Conservation (phyloP, 108 stramenopile species). For the Conticribra weissflogii region DNA sequence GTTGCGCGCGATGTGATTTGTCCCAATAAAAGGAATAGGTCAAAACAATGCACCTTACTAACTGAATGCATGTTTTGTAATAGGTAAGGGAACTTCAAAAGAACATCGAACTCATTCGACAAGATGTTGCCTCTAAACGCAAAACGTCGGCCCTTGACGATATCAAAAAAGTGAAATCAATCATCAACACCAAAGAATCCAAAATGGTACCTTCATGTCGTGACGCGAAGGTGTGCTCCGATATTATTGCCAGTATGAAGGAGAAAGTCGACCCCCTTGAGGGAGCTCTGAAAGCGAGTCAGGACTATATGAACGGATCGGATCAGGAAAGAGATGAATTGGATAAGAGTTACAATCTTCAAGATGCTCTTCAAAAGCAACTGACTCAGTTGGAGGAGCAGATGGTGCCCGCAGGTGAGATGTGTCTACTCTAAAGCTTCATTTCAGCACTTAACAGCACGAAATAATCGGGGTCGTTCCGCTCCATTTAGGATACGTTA, state of each 20-base stretch:
- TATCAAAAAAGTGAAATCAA: slow-evolving; percentile 67
- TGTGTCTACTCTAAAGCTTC: too few relatives aligned
- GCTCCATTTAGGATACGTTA: slow-evolving; percentile 53
- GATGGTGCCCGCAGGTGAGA: slow-evolving; percentile 81
- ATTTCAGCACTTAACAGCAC: too few relatives aligned
- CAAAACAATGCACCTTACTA: too few relatives aligned
- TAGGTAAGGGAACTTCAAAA: slow-evolving; percentile 86
- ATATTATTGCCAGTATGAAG: slow-evolving; percentile 54
- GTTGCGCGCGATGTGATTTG: too few relatives aligned
- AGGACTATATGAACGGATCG: slow-evolving; percentile 70
- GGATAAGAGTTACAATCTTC: slow-evolving; percentile 81
- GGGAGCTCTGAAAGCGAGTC: slow-evolving; percentile 57
- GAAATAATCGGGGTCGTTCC: too few relatives aligned
- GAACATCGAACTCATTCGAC: slow-evolving; percentile 77
- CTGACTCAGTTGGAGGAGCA: slow-evolving; percentile 86
- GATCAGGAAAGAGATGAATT: slow-evolving; percentile 86
- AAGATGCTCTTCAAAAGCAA: slow-evolving; percentile 61
- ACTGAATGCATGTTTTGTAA: neutral
- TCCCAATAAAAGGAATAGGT: too few relatives aligned
- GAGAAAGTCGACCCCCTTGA: slow-evolving; percentile 61
- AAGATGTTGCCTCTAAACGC: slow-evolving; percentile 83
- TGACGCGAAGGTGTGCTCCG: slow-evolving; percentile 54
- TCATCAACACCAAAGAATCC: slow-evolving; percentile 60
- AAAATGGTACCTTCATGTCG: slow-evolving; percentile 74
- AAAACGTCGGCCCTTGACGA: slow-evolving; percentile 84